Evolutionary conservation across 2,329 filamentous ascomycete genomes (phyloP).

Genomic region (Aureobasidium sp.): DNA sequence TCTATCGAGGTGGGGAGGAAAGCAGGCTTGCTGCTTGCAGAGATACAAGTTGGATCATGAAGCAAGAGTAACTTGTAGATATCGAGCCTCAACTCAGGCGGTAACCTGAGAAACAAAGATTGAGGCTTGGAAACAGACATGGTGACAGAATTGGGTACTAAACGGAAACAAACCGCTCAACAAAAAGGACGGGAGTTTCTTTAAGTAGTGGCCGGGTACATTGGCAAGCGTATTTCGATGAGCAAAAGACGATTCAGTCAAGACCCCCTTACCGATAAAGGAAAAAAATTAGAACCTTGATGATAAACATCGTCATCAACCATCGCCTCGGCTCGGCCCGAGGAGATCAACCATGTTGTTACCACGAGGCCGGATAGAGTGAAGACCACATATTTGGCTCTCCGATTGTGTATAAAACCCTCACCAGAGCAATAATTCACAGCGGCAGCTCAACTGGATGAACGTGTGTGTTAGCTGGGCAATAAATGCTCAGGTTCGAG

Average conservation of each 20-base stretch:
- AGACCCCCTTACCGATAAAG: background rate
- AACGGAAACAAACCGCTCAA: background rate
- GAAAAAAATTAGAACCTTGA: conserved; percentile 8
- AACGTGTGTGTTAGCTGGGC: background rate
- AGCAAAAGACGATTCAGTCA: background rate
- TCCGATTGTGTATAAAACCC: background rate
- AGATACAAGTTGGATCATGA: conserved; percentile 23
- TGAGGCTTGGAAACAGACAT: background rate
- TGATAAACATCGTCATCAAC: background rate
- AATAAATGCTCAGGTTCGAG: background rate
- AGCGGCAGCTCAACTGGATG: background rate
- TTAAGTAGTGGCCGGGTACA: background rate
- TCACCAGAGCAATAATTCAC: background rate
- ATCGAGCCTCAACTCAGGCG: conserved; percentile 38
- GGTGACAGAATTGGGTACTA: background rate
- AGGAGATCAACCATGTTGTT: background rate
- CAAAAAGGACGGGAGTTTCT: background rate
- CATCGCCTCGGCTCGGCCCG: background rate
- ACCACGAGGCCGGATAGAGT: background rate
- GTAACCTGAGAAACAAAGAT: conserved; percentile 35
- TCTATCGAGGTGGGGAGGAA: conserved; percentile 29
- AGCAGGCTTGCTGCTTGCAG: conserved; percentile 18
- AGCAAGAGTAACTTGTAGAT: conserved; percentile 38
- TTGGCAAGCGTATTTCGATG: background rate
- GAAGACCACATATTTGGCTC: background rate